Percentiles rank a stretch among this genome's conserved stretches.
Evolutionary conservation across 352 stramenopile genomes (phyloP).

Genomic region (Globisporangium radiosum): DNA sequence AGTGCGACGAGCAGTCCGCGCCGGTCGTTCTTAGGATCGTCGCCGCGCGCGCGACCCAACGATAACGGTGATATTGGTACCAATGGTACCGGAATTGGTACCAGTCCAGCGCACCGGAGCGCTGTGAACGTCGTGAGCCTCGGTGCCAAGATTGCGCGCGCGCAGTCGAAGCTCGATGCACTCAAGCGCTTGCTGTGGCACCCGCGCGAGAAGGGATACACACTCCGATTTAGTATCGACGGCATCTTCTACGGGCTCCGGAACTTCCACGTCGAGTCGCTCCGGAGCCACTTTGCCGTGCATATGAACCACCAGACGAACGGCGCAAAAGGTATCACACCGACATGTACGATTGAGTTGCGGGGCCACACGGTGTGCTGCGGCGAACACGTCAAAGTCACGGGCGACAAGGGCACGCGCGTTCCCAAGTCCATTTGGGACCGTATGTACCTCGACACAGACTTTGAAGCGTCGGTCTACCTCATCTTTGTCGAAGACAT

Average conservation of each 20-base stretch:
- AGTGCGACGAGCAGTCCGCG: slow-evolving; percentile 21
- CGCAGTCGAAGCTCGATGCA: slow-evolving; percentile 64
- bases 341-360: slow-evolving; percentile 53
- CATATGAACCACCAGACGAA: slow-evolving; percentile 70
- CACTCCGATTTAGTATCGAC: slow-evolving; percentile 68
- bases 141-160: slow-evolving; percentile 45
- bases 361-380: slow-evolving; percentile 60
- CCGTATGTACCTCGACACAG: slow-evolving; percentile 65
- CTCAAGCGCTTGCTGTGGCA: slow-evolving; percentile 68
- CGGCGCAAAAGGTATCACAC: slow-evolving; percentile 52
- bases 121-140: slow-evolving; percentile 46
- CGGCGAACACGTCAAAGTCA: slow-evolving; percentile 71
- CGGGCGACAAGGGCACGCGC: slow-evolving; percentile 67
- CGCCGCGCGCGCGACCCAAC: slow-evolving; percentile 5
- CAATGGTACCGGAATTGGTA: neutral
- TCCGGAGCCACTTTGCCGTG: slow-evolving; percentile 51
- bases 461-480: slow-evolving; percentile 50
- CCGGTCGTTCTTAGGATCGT: slow-evolving; percentile 11
- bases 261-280: slow-evolving; percentile 61
- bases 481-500: slow-evolving; percentile 65
- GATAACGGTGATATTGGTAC: neutral
- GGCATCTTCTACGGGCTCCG: slow-evolving; percentile 75
- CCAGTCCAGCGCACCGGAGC: slow-evolving; percentile 16
- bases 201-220: slow-evolving; percentile 65
- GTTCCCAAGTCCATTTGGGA: slow-evolving; percentile 79